phyloP scores from a whole-genome alignment of 2,329 filamentous ascomycete genomes.

The Neoarthrinium moseri region DNA sequence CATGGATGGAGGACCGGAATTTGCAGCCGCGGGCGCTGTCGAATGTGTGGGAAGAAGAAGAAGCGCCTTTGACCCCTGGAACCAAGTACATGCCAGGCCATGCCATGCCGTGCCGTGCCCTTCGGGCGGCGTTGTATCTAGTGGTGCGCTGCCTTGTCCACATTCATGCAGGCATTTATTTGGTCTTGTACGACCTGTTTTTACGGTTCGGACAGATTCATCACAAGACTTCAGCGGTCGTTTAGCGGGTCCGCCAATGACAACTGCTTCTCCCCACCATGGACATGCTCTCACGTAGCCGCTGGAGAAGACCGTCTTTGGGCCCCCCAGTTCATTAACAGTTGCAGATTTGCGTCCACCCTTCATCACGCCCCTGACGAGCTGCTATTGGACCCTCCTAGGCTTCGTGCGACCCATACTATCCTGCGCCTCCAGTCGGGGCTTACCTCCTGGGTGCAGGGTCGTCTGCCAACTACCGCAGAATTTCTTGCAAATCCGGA shows the following conservation, averaged over 20 bases:
- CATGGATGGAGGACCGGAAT: no score
- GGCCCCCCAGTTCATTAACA: background rate
- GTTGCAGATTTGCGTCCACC: constrained; percentile 4
- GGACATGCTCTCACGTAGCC: background rate
- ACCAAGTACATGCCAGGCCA: no score
- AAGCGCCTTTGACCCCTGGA: no score
- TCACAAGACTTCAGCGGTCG: background rate
- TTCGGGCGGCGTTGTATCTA: no score
- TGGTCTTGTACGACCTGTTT: no score
- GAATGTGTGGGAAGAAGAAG: no score
- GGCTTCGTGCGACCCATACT: constrained; percentile 1
- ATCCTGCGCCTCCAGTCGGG: background rate
- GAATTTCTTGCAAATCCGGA: background rate
- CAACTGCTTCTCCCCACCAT: background rate
- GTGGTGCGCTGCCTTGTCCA: no score
- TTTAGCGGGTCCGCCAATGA: constrained; percentile 6
- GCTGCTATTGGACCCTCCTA: background rate
- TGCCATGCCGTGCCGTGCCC: no score
- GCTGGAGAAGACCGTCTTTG: constrained; percentile 1
- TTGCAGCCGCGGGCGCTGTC: no score
- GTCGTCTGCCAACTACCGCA: constrained; percentile 1
- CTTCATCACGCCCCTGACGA: background rate
- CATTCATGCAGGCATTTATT: background rate
- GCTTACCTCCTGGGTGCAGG: background rate
- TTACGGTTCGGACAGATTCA: no score